A percentile compares a stretch with the other conserved stretches of the same genome.
These are phyloP conservation scores for Dactylellina parvicollis DNA, from an alignment of 2,329 filamentous ascomycete genomes.

Conservation along the genomic window DNA sequence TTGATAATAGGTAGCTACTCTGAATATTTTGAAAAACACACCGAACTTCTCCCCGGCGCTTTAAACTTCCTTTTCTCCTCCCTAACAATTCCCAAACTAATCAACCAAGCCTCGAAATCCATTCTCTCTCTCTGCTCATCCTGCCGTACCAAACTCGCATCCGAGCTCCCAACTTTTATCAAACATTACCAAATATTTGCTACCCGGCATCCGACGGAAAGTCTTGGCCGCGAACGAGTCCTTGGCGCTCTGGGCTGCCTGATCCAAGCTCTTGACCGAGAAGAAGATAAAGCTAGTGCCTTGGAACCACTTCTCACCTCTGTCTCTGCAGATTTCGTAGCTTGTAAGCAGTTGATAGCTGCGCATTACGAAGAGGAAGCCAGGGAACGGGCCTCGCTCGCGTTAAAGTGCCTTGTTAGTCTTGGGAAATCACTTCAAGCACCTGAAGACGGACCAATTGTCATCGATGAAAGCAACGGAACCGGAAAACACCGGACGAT, in stretches of 20 bases:
- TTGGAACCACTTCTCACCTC: slow-evolving; percentile 71
- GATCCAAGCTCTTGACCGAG: slow-evolving; percentile 74
- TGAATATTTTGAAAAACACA: slow-evolving; percentile 78
- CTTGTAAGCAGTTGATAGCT: slow-evolving; percentile 58
- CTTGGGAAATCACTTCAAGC: slow-evolving; percentile 78
- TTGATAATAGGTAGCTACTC: slow-evolving; percentile 69
- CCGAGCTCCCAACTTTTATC: slow-evolving; percentile 75
- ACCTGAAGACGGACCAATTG: slow-evolving; percentile 73
- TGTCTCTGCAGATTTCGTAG: slow-evolving; percentile 71
- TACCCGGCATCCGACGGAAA: slow-evolving; percentile 71
- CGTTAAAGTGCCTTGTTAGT: slow-evolving; percentile 74
- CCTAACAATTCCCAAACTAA: slow-evolving; percentile 71
- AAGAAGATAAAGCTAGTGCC: slow-evolving; percentile 67
- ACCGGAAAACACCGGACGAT: slow-evolving; percentile 60
- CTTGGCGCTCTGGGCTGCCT: slow-evolving; percentile 79
- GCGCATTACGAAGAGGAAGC: slow-evolving; percentile 57
- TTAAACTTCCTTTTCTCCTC: slow-evolving; percentile 79
- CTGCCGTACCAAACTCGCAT: slow-evolving; percentile 74
- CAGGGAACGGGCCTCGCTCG: slow-evolving; percentile 64
- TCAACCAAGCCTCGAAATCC: slow-evolving; percentile 76
- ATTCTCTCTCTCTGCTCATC: slow-evolving; percentile 79
- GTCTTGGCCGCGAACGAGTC: slow-evolving; percentile 76
- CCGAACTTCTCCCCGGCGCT: slow-evolving; percentile 73
- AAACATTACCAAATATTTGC: slow-evolving; percentile 75
- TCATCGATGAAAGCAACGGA: slow-evolving; percentile 69